A percentile compares a stretch with the other conserved stretches of the same genome.
These are phyloP conservation scores for Alternaria postmessia DNA, from an alignment of 2,329 filamentous ascomycete species.

Conservation along the genomic window DNA sequence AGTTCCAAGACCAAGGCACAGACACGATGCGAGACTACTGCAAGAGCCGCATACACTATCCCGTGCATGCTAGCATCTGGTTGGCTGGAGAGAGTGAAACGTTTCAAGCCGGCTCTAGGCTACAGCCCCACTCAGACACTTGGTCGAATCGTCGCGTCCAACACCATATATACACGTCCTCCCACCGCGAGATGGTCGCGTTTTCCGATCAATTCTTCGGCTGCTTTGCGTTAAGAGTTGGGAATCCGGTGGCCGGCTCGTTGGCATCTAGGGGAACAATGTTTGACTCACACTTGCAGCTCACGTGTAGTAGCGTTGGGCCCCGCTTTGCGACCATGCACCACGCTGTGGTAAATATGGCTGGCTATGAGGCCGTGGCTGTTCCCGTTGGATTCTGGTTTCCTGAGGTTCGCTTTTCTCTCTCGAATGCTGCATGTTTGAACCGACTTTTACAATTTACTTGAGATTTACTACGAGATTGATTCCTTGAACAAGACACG, in stretches of 20 bases:
- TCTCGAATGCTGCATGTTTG: constrained; percentile 29
- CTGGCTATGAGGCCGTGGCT: constrained; percentile 36
- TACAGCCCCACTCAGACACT: constrained; percentile 31
- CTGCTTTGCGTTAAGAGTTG: constrained; percentile 38
- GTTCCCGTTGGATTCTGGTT: constrained; percentile 8
- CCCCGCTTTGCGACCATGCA: constrained; percentile 25
- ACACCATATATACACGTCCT: constrained; percentile 49
- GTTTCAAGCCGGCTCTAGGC: constrained; percentile 46
- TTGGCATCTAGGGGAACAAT: constrained; percentile 21
- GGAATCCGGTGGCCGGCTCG: constrained; percentile 20
- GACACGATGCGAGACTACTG: constrained; percentile 34
- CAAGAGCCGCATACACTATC: constrained; percentile 35
- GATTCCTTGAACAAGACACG: constrained; percentile 16
- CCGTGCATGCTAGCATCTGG: constrained; percentile 21
- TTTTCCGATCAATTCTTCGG: constrained; percentile 47
- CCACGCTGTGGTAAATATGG: constrained; percentile 40
- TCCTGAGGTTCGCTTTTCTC: constrained; percentile 39
- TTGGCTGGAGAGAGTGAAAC: constrained; percentile 36
- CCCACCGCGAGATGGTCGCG: constrained; percentile 53
- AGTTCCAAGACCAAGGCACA: constrained; percentile 30
- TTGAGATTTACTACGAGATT: constrained; percentile 21
- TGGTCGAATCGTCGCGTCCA: constrained; percentile 51
- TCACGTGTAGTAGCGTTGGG: constrained; percentile 39
- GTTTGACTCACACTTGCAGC: constrained; percentile 56
- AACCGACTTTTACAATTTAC: constrained; percentile 30